A percentile compares a stretch with the other conserved stretches of the same genome.
Evolutionary conservation across 2,329 filamentous ascomycete species (phyloP).

Genomic region (Phaeoacremonium minimum): DNA sequence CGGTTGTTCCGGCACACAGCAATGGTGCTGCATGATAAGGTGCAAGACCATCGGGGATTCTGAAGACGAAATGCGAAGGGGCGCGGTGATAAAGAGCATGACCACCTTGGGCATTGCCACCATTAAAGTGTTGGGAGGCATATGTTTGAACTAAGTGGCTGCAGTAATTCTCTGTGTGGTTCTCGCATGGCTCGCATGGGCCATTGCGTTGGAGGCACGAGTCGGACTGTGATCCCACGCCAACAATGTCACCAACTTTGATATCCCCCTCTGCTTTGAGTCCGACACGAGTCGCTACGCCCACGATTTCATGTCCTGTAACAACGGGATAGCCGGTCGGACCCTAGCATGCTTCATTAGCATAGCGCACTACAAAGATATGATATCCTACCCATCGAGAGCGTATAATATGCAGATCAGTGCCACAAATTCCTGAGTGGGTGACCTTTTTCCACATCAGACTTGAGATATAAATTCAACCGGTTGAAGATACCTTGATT

Average conservation of each 20-base stretch:
- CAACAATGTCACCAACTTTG: slow-evolving; percentile 56
- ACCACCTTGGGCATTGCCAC: slow-evolving; percentile 55
- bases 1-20: slow-evolving; percentile 65
- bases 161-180: slow-evolving; percentile 32
- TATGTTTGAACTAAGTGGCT: slow-evolving; percentile 43
- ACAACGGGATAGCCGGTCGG: too few relatives aligned
- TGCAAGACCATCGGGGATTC: slow-evolving; percentile 33
- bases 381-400: too few relatives aligned
- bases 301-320: slow-evolving; percentile 58
- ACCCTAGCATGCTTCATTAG: too few relatives aligned
- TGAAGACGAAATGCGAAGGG: slow-evolving; percentile 37
- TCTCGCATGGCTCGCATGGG: slow-evolving; percentile 36
- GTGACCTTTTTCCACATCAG: too few relatives aligned
- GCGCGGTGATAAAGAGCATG: slow-evolving; percentile 27
- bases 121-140: slow-evolving; percentile 40
- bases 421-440: too few relatives aligned
- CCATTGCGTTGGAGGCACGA: slow-evolving; percentile 47
- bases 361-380: too few relatives aligned
- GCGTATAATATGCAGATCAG: too few relatives aligned
- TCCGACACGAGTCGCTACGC: slow-evolving; percentile 46
- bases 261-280: slow-evolving; percentile 36
- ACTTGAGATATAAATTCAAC: too few relatives aligned
- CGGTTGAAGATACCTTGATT: too few relatives aligned
- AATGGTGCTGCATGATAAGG: slow-evolving; percentile 49
- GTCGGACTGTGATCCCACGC: slow-evolving; percentile 53